Percentiles rank a stretch among this genome's conserved stretches.
Conservation (phyloP, 495 filamentous ascomycete species). For the Aspergillus baeticus region DNA sequence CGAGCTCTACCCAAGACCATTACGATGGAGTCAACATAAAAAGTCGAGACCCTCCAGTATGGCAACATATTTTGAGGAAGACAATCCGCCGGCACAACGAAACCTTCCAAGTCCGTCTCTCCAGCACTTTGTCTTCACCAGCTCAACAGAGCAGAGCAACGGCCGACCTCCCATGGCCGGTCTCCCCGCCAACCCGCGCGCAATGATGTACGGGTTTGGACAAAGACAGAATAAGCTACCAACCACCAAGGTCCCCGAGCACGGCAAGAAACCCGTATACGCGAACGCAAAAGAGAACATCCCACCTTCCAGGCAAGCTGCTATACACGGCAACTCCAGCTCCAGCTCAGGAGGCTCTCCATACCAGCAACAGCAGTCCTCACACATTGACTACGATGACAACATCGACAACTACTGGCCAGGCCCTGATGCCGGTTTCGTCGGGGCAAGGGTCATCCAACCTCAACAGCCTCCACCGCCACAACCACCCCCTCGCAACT, state of each 20-base stretch:
- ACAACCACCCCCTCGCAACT: slow-evolving; percentile 2
- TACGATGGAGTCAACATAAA: slow-evolving; percentile 34
- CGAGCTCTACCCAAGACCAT: slow-evolving; percentile 36
- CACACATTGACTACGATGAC: slow-evolving; percentile 4
- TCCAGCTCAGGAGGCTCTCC: neutral
- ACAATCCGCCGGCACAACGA: slow-evolving; percentile 25
- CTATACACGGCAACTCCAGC: neutral
- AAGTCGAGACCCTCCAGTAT: slow-evolving; percentile 29
- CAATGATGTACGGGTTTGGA: slow-evolving; percentile 30
- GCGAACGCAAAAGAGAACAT: slow-evolving; percentile 8
- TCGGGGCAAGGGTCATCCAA: slow-evolving; percentile 5
- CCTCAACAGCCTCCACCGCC: slow-evolving; percentile 6
- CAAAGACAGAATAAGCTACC: slow-evolving; percentile 16
- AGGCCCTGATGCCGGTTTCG: slow-evolving; percentile 7
- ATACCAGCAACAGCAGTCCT: neutral
- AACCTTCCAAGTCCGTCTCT: slow-evolving; percentile 15
- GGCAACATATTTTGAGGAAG: slow-evolving; percentile 43
- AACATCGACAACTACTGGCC: slow-evolving; percentile 20
- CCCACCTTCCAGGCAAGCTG: slow-evolving; percentile 8
- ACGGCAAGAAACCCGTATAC: slow-evolving; percentile 14
- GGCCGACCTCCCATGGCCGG: slow-evolving; percentile 24
- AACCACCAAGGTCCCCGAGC: neutral
- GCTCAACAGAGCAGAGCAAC: slow-evolving; percentile 7
- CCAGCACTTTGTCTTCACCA: slow-evolving; percentile 2
- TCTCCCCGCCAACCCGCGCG: slow-evolving; percentile 40